Conservation (phyloP, 345 rosid species). For the Gossypium mustelinum region DNA sequence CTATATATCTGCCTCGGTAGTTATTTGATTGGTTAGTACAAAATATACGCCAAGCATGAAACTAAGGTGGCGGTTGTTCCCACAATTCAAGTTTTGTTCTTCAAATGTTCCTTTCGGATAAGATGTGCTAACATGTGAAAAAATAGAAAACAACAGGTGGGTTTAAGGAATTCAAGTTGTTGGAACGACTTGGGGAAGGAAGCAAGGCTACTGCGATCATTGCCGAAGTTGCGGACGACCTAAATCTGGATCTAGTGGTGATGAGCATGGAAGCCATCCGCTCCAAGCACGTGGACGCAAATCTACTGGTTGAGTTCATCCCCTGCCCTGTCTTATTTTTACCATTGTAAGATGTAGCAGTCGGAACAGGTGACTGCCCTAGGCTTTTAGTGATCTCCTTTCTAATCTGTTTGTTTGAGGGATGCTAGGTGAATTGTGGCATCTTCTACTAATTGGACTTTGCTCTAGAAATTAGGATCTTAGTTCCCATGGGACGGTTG, state of each 20-base stretch:
- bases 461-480: no score
- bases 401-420: no score
- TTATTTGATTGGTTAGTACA: no score
- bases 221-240: slow-evolving; percentile 94
- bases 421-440: no score
- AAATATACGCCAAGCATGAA: no score
- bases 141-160: slow-evolving; percentile 44
- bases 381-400: no score
- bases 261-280: slow-evolving; percentile 97
- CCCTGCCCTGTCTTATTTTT: slow-evolving; percentile 91
- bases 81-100: no score
- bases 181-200: slow-evolving; percentile 89
- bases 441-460: no score
- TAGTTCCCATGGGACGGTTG: neutral
- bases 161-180: slow-evolving; percentile 73
- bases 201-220: slow-evolving; percentile 83
- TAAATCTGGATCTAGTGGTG: slow-evolving; percentile 76
- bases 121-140: neutral
- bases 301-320: slow-evolving; percentile 83
- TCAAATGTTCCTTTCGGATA: no score
- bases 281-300: slow-evolving; percentile 94
- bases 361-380: no score
- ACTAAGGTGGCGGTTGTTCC: no score
- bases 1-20: no score
- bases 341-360: slow-evolving; percentile 43